phyloP scores from a whole-genome alignment of 345 rosid genomes.

The Syzygium jambos region DNA sequence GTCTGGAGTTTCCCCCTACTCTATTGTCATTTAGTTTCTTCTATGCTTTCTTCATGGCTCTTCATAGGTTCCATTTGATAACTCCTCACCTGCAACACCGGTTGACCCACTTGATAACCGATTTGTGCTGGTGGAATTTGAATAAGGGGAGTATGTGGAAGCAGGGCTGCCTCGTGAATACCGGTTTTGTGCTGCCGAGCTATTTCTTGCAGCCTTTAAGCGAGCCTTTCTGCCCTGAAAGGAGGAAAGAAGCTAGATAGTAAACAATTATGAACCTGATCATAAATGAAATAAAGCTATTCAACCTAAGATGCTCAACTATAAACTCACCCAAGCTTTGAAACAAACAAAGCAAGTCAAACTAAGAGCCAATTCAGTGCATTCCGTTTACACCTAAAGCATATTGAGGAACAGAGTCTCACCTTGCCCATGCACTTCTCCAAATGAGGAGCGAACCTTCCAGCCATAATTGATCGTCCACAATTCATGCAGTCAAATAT shows the following conservation, averaged over 20 bases:
- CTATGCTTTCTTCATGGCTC: slow-evolving; percentile 21
- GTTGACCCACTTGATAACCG: slow-evolving; percentile 50
- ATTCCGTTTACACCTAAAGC: not conserved
- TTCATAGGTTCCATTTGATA: slow-evolving; percentile 41
- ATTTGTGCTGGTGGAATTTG: slow-evolving; percentile 39
- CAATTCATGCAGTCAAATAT: slow-evolving; percentile 94
- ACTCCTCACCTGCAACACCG: slow-evolving; percentile 47
- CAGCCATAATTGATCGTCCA: slow-evolving; percentile 73
- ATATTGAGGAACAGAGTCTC: not conserved
- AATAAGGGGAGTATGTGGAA: slow-evolving; percentile 40
- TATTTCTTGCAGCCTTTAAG: slow-evolving; percentile 60
- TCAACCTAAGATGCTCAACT: not conserved
- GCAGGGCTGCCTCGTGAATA: slow-evolving; percentile 49
- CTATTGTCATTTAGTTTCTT: not conserved
- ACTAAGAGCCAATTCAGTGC: not conserved
- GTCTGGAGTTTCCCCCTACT: not conserved
- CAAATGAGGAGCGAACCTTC: slow-evolving; percentile 94
- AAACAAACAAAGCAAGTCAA: not conserved
- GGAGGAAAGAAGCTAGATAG: not conserved
- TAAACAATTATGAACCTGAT: not conserved
- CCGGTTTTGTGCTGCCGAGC: slow-evolving; percentile 71
- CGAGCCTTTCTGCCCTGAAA: slow-evolving; percentile 91
- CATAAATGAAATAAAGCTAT: not conserved
- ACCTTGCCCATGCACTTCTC: slow-evolving; percentile 99
- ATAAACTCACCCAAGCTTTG: not conserved